Evolutionary conservation across 371 early-diverging fungal species (phyloP).

Genomic region (Fennellomyces sp.): DNA sequence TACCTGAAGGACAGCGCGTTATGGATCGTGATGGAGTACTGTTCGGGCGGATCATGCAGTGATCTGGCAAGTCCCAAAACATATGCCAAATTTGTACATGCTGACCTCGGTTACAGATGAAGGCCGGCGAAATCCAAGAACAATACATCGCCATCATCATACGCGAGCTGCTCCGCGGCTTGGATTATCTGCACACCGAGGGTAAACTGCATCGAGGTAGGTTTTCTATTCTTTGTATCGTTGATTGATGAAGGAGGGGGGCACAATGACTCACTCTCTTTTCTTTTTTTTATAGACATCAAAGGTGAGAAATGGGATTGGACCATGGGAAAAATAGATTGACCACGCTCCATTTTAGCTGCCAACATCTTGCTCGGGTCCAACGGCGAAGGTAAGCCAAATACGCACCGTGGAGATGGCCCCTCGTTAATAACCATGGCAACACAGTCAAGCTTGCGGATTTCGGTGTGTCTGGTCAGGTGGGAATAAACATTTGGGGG

Average conservation of each 20-base stretch:
- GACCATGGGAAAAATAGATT: conserved; percentile 4
- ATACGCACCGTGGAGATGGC: not conserved
- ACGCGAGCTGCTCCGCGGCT: conserved; percentile 87
- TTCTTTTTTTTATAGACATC: conserved; percentile 56
- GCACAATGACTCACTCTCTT: not conserved
- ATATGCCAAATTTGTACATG: not conserved
- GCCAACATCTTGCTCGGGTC: conserved; percentile 85
- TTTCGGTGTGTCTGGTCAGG: conserved; percentile 97
- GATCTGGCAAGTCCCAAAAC: conserved; percentile 66
- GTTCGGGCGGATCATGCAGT: conserved; percentile 90
- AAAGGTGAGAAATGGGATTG: conserved; percentile 55
- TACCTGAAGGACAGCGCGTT: conserved; percentile 82
- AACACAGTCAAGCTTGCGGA: conserved; percentile 92
- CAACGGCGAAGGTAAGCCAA: conserved; percentile 64
- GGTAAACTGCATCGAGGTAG: conserved; percentile 93
- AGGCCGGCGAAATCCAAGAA: conserved; percentile 83
- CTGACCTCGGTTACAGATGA: conserved; percentile 57
- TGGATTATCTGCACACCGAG: conserved; percentile 94
- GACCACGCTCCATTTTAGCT: conserved; percentile 48
- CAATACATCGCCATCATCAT: conserved; percentile 91
- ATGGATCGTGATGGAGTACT: conserved; percentile 96
- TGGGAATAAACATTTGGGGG: conserved; percentile 16
- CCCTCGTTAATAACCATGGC: not conserved
- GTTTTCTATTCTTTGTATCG: not conserved
- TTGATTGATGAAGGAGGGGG: not conserved